A percentile compares a stretch with the other conserved stretches of the same genome.
Evolutionary conservation across 805 yeast species (phyloP).

Genomic region (Starmerella floris): DNA sequence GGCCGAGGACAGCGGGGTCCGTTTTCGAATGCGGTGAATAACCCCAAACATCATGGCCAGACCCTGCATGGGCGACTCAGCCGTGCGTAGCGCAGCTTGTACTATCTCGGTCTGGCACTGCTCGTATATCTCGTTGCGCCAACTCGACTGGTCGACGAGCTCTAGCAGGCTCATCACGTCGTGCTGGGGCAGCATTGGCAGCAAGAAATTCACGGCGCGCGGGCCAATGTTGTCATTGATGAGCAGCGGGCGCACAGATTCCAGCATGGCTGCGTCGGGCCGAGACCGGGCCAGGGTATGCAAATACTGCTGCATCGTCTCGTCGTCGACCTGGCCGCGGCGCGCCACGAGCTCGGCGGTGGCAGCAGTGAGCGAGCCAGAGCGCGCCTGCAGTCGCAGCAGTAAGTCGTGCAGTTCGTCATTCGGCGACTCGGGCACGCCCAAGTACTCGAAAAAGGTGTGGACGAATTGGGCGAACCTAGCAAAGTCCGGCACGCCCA

Average conservation of each 20-base stretch:
- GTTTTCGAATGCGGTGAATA: slow-evolving; percentile 4
- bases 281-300: slow-evolving; percentile 14
- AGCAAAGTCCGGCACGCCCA: slow-evolving; percentile 22
- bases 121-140: slow-evolving; percentile 16
- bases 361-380: slow-evolving; percentile 21
- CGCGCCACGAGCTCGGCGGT: slow-evolving; percentile 8
- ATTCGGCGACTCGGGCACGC: slow-evolving; percentile 1
- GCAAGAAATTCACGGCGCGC: slow-evolving; percentile 19
- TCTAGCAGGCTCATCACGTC: slow-evolving; percentile 23
- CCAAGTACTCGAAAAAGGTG: slow-evolving; percentile 16
- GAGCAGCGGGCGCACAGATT: slow-evolving; percentile 3
- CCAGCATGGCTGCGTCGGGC: slow-evolving; percentile 2
- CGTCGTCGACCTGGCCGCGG: slow-evolving; percentile 13
- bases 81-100: slow-evolving; percentile 9
- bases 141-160: slow-evolving; percentile 14
- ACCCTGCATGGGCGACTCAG: background rate
- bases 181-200: slow-evolving; percentile 18
- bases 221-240: slow-evolving; percentile 11
- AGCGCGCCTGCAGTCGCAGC: slow-evolving; percentile 21
- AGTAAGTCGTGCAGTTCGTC: slow-evolving; percentile 21
- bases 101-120: slow-evolving; percentile 22
- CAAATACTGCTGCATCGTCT: slow-evolving; percentile 20
- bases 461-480: slow-evolving; percentile 20
- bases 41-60: slow-evolving; percentile 8
- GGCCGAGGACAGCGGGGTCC: background rate